Base-by-base conservation (phyloP, 768 basidiomycete species). In the Suillus hirtellus region DNA sequence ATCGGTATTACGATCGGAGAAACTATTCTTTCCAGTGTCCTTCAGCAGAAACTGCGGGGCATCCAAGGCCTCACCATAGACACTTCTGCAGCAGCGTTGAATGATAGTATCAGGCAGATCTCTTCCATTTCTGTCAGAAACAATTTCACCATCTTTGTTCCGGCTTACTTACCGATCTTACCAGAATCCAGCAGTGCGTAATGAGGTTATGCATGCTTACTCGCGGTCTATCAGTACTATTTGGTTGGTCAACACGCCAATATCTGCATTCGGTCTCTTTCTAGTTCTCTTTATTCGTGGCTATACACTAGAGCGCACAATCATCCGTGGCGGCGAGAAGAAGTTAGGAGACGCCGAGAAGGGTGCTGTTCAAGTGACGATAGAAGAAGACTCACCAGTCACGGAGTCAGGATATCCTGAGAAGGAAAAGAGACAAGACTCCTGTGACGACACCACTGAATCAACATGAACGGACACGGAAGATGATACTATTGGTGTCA, bases 1-100 rank as follows among this genome's bases (percentile, higher is more conserved):
- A 79, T 93, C 37, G 89, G 90, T 19, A 86, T 93, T 61, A 84
- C 90, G 0, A 73, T 91, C 54, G 89, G 90, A 40, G 86, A 92
- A 69, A 84, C 86, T 2, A 87, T 92, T 63, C 86, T 86, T 65
- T 79, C 88, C 1, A 86, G 85, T 55, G 86, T 87, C 47, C 67
- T 73, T 17, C 62, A 62, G 50, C 62, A 55, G 59, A 66, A 24
- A 50, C 46, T 75, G 21, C 60, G 19, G 19, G 64, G 50, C 3
- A 66, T 75, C 31, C 12, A 63, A 6, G 72, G 67, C 7, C 34
- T 67, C 21, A 64, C 69, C 44, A 73, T 84, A 27, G 72, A 79
- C 63, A 81, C 81, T 2, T 81, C 81, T 4, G 70, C 80, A 4
- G 72, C 79, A 14, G 79, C 77, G 34, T 76, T 87, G 24, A 83